These are phyloP conservation scores for Dactylonectria estremocensis DNA, from an alignment of 2,329 filamentous ascomycete species.

Conservation along the genomic window DNA sequence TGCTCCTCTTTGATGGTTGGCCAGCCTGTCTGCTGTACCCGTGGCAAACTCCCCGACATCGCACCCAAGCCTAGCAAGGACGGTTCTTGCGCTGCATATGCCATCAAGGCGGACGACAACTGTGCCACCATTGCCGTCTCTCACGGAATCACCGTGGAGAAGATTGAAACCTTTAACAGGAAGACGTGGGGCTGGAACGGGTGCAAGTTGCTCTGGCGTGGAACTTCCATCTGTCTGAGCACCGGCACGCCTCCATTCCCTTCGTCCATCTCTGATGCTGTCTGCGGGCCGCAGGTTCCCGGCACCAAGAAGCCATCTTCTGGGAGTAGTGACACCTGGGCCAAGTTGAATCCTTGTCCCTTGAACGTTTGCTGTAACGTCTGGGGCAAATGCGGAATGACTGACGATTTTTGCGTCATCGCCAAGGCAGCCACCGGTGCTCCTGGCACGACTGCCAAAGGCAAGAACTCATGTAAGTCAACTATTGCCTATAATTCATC, in stretches of 20 bases:
- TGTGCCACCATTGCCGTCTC: constrained; percentile 55
- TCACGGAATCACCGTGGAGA: constrained; percentile 50
- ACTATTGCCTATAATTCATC: background rate
- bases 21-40: constrained; percentile 56
- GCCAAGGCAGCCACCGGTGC: constrained; percentile 40
- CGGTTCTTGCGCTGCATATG: constrained; percentile 51
- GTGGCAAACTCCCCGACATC: constrained; percentile 55
- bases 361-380: constrained; percentile 56
- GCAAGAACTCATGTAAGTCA: constrained; percentile 24
- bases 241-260: constrained; percentile 46
- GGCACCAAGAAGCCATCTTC: constrained; percentile 54
- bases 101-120: constrained; percentile 49
- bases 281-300: constrained; percentile 61
- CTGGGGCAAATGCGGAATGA: constrained; percentile 61
- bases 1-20: constrained; percentile 50
- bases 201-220: constrained; percentile 43
- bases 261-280: constrained; percentile 41
- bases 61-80: constrained; percentile 51
- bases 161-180: constrained; percentile 55
- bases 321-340: constrained; percentile 45
- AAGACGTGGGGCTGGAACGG: constrained; percentile 55
- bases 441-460: constrained; percentile 37
- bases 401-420: constrained; percentile 57
- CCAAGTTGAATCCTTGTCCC: constrained; percentile 60
- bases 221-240: constrained; percentile 51